A percentile compares a stretch with the other conserved stretches of the same genome.
Conservation (phyloP, 2,329 filamentous ascomycete species). For the Diaporthe sp. region DNA sequence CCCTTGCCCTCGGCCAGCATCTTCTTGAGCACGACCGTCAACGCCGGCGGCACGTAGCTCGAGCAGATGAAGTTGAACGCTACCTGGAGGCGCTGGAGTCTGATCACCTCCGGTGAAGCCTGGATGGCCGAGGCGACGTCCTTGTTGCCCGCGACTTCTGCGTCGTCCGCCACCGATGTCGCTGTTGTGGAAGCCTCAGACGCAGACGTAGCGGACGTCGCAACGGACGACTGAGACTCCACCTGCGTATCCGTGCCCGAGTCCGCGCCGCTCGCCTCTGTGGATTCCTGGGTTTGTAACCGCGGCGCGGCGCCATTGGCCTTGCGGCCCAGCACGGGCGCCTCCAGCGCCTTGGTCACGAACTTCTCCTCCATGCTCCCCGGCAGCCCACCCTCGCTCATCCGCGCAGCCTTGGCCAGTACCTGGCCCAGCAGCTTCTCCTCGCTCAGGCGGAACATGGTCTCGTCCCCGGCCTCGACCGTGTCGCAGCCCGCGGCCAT, state of each 20-base stretch:
- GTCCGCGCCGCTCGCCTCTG: conserved; percentile 47
- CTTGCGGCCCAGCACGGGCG: conserved; percentile 79
- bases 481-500: conserved; percentile 83
- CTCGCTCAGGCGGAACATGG: conserved; percentile 85
- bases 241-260: conserved; percentile 34
- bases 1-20: conserved; percentile 51
- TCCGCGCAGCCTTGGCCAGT: conserved; percentile 78
- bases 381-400: conserved; percentile 77
- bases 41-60: conserved; percentile 67
- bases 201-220: conserved; percentile 51
- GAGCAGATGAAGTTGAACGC: conserved; percentile 76
- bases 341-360: conserved; percentile 80
- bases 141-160: conserved; percentile 42
- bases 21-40: conserved; percentile 59
- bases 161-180: conserved; percentile 58
- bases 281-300: conserved; percentile 46
- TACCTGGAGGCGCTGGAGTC: conserved; percentile 75
- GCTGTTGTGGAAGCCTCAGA: conserved; percentile 62
- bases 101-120: conserved; percentile 63
- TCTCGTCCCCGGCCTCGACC: conserved; percentile 86
- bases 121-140: conserved; percentile 59
- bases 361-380: conserved; percentile 88
- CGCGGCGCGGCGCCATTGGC: conserved; percentile 55
- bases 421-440: conserved; percentile 77
- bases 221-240: conserved; percentile 60